These are phyloP conservation scores for Gossypium mustelinum DNA, from an alignment of 345 rosid genomes.

Conservation along the genomic window DNA sequence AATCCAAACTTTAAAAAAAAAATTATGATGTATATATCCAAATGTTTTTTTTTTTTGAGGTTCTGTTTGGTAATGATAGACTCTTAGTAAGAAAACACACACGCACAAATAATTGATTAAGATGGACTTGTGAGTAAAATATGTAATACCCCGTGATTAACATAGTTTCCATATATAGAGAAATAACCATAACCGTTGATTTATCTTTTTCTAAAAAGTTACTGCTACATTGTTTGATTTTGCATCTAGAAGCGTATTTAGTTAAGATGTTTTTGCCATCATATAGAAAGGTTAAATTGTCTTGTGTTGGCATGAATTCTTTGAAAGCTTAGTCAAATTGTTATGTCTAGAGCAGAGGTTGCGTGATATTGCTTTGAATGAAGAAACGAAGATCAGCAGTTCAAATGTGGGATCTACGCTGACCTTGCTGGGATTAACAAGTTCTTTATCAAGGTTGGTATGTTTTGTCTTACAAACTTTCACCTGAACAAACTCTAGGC, in stretches of 20 bases:
- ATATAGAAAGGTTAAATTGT: not conserved
- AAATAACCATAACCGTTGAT: not conserved
- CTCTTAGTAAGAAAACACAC: not conserved
- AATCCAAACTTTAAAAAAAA: too few relatives aligned
- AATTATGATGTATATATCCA: not conserved
- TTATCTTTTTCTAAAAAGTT: not conserved
- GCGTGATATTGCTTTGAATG: constrained; percentile 75
- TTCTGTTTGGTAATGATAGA: not conserved
- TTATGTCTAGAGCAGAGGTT: constrained; percentile 46
- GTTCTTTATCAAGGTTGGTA: constrained; percentile 67
- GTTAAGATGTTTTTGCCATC: not conserved
- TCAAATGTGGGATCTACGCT: constrained; percentile 42
- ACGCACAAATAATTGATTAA: too few relatives aligned
- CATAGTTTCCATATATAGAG: not conserved
- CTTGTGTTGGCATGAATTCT: not conserved
- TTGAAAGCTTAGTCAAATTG: not conserved
- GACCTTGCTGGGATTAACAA: constrained; percentile 79
- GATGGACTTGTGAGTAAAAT: too few relatives aligned
- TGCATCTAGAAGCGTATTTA: not conserved
- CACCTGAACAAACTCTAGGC: not conserved
- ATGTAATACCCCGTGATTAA: not conserved
- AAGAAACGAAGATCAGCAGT: constrained; percentile 57
- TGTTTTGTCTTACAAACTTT: not conserved
- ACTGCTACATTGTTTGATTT: not conserved
- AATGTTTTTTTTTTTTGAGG: not conserved